phyloP scores from a whole-genome alignment of 768 basidiomycete species.

The Hemileccinum rubropunctum region DNA sequence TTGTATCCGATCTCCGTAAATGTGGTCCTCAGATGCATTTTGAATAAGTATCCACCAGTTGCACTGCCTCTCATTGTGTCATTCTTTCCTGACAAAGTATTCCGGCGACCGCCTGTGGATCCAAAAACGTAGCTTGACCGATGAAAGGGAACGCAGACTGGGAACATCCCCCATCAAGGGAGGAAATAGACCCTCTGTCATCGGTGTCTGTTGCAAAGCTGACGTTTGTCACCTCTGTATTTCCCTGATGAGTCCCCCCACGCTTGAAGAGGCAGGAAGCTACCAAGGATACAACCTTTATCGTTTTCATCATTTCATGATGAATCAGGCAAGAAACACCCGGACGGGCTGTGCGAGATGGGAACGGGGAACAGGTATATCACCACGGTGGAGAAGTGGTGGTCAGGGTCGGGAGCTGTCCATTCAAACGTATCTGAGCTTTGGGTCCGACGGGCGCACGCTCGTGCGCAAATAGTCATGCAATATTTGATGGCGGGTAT shows the following conservation, averaged over 20 bases:
- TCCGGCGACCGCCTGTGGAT: slow-evolving; percentile 37
- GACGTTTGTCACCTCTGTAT: slow-evolving; percentile 50
- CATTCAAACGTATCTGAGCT: slow-evolving; percentile 50
- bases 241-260: slow-evolving; percentile 45
- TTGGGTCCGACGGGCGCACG: slow-evolving; percentile 10
- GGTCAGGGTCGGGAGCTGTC: slow-evolving; percentile 60
- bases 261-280: slow-evolving; percentile 26
- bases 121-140: slow-evolving; percentile 49
- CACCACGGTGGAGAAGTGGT: slow-evolving; percentile 63
- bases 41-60: slow-evolving; percentile 52
- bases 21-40: slow-evolving; percentile 60
- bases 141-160: slow-evolving; percentile 41
- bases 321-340: neutral
- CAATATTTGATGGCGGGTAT: too few species aligned
- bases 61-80: slow-evolving; percentile 32
- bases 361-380: slow-evolving; percentile 15
- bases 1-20: slow-evolving; percentile 47
- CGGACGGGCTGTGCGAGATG: neutral
- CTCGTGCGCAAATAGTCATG: too few species aligned
- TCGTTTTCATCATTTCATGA: neutral
- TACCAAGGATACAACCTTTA: slow-evolving; percentile 25
- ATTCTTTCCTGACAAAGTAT: slow-evolving; percentile 29
- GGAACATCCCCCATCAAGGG: slow-evolving; percentile 38
- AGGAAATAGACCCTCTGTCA: slow-evolving; percentile 7
- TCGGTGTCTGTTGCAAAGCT: slow-evolving; percentile 32